Percentiles rank a stretch among this genome's conserved stretches.
Conservation (phyloP, 1,139 yeast species). For the Zygosaccharomyces sapae region DNA sequence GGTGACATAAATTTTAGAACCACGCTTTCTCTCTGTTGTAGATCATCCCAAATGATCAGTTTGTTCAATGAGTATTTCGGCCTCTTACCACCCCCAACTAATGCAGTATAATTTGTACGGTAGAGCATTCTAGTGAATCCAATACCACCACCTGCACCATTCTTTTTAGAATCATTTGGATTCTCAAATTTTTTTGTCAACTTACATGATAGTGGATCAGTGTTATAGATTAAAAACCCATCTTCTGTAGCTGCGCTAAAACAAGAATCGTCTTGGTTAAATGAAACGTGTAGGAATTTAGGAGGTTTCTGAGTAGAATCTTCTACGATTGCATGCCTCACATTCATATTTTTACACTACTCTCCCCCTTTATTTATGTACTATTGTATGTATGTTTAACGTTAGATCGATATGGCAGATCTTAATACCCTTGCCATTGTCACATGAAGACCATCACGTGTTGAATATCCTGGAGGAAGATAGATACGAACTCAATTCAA, state of each 20-base stretch:
- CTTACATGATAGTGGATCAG: constrained; percentile 80
- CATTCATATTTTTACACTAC: constrained; percentile 17
- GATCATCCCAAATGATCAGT: constrained; percentile 85
- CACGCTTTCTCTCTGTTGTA: constrained; percentile 71
- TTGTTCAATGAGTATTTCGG: constrained; percentile 78
- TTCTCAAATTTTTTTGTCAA: constrained; percentile 56
- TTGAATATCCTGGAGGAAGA: background rate
- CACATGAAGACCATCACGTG: constrained; percentile 1
- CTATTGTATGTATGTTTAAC: background rate
- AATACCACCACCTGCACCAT: constrained; percentile 47
- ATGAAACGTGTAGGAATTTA: constrained; percentile 35
- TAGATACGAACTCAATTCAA: background rate
- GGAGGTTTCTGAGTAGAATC: constrained; percentile 14
- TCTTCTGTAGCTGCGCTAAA: constrained; percentile 77
- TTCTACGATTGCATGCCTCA: constrained; percentile 25
- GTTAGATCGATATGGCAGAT: background rate
- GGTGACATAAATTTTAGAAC: constrained; percentile 72
- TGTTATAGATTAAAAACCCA: constrained; percentile 80
- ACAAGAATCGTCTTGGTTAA: constrained; percentile 89
- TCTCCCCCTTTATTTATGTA: background rate
- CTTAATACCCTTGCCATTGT: background rate
- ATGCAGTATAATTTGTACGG: constrained; percentile 81
- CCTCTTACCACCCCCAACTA: constrained; percentile 81
- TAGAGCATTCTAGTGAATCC: constrained; percentile 79
- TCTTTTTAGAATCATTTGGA: constrained; percentile 20